Conservation (phyloP, 768 basidiomycete species). For the Naganishia onofrii region DNA sequence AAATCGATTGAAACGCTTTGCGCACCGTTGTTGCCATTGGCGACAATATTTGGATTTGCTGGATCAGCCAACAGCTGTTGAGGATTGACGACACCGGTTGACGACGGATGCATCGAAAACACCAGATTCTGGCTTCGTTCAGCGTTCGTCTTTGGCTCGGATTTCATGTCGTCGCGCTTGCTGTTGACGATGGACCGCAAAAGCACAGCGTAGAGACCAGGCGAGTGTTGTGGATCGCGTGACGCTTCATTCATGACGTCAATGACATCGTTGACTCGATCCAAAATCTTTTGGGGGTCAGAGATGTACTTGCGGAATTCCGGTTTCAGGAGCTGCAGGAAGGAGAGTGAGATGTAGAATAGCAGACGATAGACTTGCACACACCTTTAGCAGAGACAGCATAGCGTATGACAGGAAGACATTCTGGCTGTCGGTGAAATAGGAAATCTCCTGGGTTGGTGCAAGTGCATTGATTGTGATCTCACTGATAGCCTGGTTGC, state of each 20-base stretch:
- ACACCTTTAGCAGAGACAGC: constrained; percentile 82
- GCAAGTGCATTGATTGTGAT: constrained; percentile 70
- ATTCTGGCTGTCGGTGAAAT: constrained; percentile 84
- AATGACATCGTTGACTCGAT: constrained; percentile 75
- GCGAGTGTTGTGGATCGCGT: constrained; percentile 77
- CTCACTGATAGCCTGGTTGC: constrained; percentile 56
- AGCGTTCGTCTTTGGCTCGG: constrained; percentile 1
- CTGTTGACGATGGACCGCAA: constrained; percentile 36
- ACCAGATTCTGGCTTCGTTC: not conserved
- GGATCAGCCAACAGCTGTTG: constrained; percentile 13
- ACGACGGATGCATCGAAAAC: constrained; percentile 12
- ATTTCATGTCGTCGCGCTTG: constrained; percentile 54
- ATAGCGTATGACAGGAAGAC: constrained; percentile 92
- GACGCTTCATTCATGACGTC: constrained; percentile 74
- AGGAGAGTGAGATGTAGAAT: not conserved
- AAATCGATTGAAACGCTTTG: constrained; percentile 5
- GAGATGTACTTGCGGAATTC: constrained; percentile 76
- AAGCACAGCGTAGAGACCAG: constrained; percentile 71
- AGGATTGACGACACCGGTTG: constrained; percentile 4
- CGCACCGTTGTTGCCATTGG: not conserved
- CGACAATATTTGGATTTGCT: constrained; percentile 2
- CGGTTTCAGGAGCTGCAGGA: constrained; percentile 68
- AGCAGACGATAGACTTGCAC: constrained; percentile 35
- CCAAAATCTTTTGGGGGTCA: constrained; percentile 68
- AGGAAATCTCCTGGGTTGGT: constrained; percentile 71